Evolutionary conservation across 1,139 yeast species (phyloP).

Genomic region (Taphrina wiesneri): DNA sequence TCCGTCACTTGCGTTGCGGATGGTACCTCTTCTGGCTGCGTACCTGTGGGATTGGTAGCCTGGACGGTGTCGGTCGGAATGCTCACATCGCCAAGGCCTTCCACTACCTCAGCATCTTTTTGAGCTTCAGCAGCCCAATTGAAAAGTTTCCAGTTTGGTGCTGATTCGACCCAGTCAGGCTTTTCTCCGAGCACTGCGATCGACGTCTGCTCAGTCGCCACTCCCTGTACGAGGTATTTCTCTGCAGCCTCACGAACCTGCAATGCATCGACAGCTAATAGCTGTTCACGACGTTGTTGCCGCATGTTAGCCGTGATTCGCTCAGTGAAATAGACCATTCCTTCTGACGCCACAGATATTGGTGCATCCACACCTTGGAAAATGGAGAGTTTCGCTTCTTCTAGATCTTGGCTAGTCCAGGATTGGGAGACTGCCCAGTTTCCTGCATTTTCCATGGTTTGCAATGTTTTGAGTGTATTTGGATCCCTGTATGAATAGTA

Average conservation of each 20-base stretch:
- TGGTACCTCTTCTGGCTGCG: background rate
- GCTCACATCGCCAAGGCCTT: background rate
- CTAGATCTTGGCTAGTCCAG: conserved; percentile 63
- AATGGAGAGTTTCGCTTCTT: conserved; percentile 84
- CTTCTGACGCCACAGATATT: conserved; percentile 74
- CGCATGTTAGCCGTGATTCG: conserved; percentile 78
- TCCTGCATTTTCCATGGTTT: conserved; percentile 62
- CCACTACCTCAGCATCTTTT: background rate
- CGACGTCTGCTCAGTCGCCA: conserved; percentile 31
- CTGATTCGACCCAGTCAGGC: conserved; percentile 35
- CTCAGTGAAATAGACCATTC: conserved; percentile 62
- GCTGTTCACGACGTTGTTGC: conserved; percentile 67
- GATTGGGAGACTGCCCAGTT: conserved; percentile 56
- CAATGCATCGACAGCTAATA: conserved; percentile 62
- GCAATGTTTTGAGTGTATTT: conserved; percentile 68
- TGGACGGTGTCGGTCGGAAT: background rate
- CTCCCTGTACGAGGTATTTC: conserved; percentile 53
- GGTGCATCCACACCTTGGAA: conserved; percentile 95
- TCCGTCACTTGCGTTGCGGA: background rate
- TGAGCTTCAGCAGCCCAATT: conserved; percentile 30
- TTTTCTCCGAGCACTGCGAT: conserved; percentile 39
- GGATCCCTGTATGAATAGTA: conserved; percentile 95
- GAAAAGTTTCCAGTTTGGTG: conserved; percentile 37
- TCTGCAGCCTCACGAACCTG: conserved; percentile 68
- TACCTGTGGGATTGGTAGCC: background rate